These are phyloP conservation scores for Penicillium diatomitis DNA, from an alignment of 495 filamentous ascomycete species.

Conservation along the genomic window DNA sequence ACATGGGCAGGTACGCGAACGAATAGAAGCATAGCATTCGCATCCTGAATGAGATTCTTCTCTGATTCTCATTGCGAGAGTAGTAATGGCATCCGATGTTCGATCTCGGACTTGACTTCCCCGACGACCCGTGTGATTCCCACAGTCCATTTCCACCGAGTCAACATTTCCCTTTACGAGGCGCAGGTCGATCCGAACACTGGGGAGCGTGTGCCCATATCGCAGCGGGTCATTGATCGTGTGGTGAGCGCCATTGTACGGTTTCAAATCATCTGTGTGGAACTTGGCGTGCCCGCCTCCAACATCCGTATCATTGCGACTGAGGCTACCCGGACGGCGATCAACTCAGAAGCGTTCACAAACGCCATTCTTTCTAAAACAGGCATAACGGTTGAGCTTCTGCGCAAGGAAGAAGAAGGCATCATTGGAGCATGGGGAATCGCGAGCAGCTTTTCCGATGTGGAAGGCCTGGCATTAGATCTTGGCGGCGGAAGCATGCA, in stretches of 20 bases:
- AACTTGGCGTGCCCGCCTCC: constrained; percentile 51
- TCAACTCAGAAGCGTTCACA: constrained; percentile 62
- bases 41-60: background rate
- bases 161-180: constrained; percentile 82
- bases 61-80: background rate
- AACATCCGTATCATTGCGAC: constrained; percentile 75
- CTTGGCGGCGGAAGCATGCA: constrained; percentile 87
- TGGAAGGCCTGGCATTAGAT: constrained; percentile 73
- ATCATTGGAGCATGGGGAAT: constrained; percentile 77
- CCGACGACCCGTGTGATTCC: constrained; percentile 62
- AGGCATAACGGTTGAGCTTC: constrained; percentile 58
- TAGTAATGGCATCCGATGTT: constrained; percentile 94
- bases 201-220: constrained; percentile 46
- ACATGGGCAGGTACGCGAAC: constrained; percentile 21
- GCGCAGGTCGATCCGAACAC: constrained; percentile 50
- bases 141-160: constrained; percentile 68
- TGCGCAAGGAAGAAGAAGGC: constrained; percentile 75
- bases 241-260: constrained; percentile 57
- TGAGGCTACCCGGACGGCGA: constrained; percentile 76
- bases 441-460: constrained; percentile 59
- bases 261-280: constrained; percentile 65
- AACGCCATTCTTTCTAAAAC: constrained; percentile 49
- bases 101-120: constrained; percentile 69
- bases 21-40: background rate
- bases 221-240: constrained; percentile 47